Evolutionary conservation across 345 rosid species (phyloP).

Genomic region (Populus deltoides): DNA sequence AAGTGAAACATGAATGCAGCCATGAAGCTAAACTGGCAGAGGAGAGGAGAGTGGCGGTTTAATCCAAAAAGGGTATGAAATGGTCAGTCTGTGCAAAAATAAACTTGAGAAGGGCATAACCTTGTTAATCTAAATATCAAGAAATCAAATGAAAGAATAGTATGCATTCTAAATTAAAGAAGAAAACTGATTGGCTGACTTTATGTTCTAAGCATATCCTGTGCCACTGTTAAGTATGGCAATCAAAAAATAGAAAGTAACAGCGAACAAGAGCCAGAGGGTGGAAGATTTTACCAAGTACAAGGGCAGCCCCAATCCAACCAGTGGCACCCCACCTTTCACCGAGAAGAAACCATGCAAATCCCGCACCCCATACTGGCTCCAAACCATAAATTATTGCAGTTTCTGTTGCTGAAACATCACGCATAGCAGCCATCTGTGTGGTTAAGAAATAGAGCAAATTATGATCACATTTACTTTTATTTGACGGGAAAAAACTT

Average conservation of each 20-base stretch:
- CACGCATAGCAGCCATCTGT: slow-evolving; percentile 58
- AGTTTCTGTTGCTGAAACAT: slow-evolving; percentile 57
- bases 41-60: not conserved
- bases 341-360: slow-evolving; percentile 70
- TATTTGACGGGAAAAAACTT: not conserved
- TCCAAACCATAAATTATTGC: slow-evolving; percentile 65
- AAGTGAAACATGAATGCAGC: not conserved
- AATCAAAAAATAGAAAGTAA: not conserved
- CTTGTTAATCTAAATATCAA: not conserved
- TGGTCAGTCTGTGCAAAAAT: too few relatives aligned
- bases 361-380: slow-evolving; percentile 67
- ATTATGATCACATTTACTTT: not conserved
- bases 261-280: not conserved
- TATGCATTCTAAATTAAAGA: not conserved
- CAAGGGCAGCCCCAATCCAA: slow-evolving; percentile 64
- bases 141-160: not conserved
- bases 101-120: not conserved
- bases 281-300: slow-evolving; percentile 39
- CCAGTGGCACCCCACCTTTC: slow-evolving; percentile 63
- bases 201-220: not conserved
- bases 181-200: not conserved
- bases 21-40: not conserved
- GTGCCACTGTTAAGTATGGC: not conserved
- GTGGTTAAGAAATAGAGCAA: not conserved
- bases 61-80: not conserved